Evolutionary conservation across 179 eudicot species (phyloP), one percentile per base, ranked within the genome.

Genomic region (Vitellaria paradoxa): DNA sequence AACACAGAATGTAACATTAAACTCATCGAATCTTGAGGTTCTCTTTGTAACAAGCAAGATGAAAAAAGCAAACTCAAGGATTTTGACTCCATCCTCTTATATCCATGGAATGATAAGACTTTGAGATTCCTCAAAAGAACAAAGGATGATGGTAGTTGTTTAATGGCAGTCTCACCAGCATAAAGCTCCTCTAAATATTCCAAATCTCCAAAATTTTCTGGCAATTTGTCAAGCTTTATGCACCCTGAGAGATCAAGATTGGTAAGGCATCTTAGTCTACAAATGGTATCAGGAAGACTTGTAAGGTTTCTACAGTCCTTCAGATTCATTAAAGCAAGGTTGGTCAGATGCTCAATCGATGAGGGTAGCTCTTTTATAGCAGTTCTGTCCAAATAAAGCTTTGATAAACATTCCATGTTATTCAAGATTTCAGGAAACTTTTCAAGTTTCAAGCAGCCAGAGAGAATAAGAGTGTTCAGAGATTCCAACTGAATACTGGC

Each of bases 391-490:
- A 24, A 7, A 42, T 42, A 26, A 5, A 76, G 66, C 55, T 55
- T 73, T 23, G 21, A 11, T 21, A 76, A 23, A 2, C 23, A 3
- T 52, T 42, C 64, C 72, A 55, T 55, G 0, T 55, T 40, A 0
- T 59, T 73, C 7, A 53, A 3, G 30, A 12, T 9, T 5, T 75
- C 49, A 7, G 68, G 78, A 18, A 66, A 59, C 8, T 20, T 53
- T 17, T 65, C 65, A 20, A 65, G 17, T 5, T 66, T 53, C n/a
- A 15, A 76, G 78, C 78, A 65, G 15, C 78, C 52, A 0, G 46
- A 65, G 50, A 76, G 50, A 65, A 18, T n/a, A 1, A 65, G 62
- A 26, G 9, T 11, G 30, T 66, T 20, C 9, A 76, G 72, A n/a
- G 64, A 26, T 65, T 30, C 12, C 20, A 66, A 2, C 2, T 76